Evolutionary conservation across 805 yeast species (phyloP), one percentile per base, ranked within the genome.

Genomic region (Scheffersomyces ergatensis): DNA sequence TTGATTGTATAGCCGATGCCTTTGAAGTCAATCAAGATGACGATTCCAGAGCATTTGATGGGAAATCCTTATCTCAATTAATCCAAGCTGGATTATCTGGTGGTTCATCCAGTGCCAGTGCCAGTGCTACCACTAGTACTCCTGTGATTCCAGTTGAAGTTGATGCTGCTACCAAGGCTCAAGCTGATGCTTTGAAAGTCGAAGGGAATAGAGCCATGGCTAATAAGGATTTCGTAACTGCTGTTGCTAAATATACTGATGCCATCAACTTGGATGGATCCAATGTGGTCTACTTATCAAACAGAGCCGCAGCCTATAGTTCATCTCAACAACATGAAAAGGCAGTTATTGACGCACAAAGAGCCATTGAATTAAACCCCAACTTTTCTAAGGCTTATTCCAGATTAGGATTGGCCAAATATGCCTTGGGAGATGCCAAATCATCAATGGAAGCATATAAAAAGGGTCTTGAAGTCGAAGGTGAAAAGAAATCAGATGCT

Each of bases 301-400:
- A 93, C 69, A 82, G 99, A 58, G 98, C 99, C 12, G 99, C 99
- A 33, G 98, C 98, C 2, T 82, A 86, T 65, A 85, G 96, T 9
- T 87, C 96, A 5, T 55, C 77, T 23, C 76, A 80, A 47, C 71
- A 89, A 45, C 90, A 86, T 58, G 84, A 79, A 13, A 69, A 76
- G 47, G 98, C 99, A 2, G 77, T 85, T 31, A 70, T 70, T 34
- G 99, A 93, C 62, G 96, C 98, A 21, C 76, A 85, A 54, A 70
- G 72, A 40, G 96, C 99, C 32, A 82, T 89, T 42, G 76, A 78
- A 45, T 69, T 82, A 38, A 89, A 92, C 58, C 85, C 97, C 39
- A 54, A 70, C 5, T 93, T 88, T 54, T 82, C 96, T 24, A 90
- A 92, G 71, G 97, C 96, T 9, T 93, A 89, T 75, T 87, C 97